Base-by-base conservation (phyloP, 257 asterid genomes). In the Solanum medicagineum region DNA sequence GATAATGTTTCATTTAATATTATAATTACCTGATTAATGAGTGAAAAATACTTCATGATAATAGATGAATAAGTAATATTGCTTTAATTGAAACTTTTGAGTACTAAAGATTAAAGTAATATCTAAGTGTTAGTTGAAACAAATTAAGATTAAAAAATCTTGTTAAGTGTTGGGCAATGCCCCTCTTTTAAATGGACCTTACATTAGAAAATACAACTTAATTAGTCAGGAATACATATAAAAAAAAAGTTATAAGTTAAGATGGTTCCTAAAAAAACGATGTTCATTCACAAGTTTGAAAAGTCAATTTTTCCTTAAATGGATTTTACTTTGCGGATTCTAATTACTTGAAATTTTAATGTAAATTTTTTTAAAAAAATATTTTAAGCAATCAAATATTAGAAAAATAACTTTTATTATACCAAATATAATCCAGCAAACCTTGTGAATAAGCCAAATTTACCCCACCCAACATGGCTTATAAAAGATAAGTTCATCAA, bases 261-360 rank as follows among this genome's bases (percentile, higher is more conserved):
- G 7, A n/a, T 59, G 10, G 1, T 10, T 10, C 14, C 29, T 59
- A 59, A 29, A 32, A n/a, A 59, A 59, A 59, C 3, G 7, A 10
- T 7, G 10, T 4, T n/a, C 68, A 0, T 60, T 10, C 32, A 1
- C 22, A 60, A 10, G 68, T 60, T 60, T 20, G 7, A 7, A n/a
- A n/a, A 60, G 17, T 10, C 32, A 60, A 60, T 60, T 1, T 11
- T 5, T 8, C 9, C 17, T 22, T 22, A 62, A 22, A 62, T 22
- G 36, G 6, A 2, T 4, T 17, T 56, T 56, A 56, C 11, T 2
- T 9, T 7, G 1, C 0, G 13, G 22, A 10, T 60, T n/a, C 4
- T 1, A 60, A 60, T n/a, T 22, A n/a, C 4, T n/a, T 32, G 5
- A 4, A 4, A 0, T 8, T 0, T 15, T 10, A 11, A 1, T 7